Base-by-base conservation (phyloP, 2,329 filamentous ascomycete species). In the Clonostachys byssicola region DNA sequence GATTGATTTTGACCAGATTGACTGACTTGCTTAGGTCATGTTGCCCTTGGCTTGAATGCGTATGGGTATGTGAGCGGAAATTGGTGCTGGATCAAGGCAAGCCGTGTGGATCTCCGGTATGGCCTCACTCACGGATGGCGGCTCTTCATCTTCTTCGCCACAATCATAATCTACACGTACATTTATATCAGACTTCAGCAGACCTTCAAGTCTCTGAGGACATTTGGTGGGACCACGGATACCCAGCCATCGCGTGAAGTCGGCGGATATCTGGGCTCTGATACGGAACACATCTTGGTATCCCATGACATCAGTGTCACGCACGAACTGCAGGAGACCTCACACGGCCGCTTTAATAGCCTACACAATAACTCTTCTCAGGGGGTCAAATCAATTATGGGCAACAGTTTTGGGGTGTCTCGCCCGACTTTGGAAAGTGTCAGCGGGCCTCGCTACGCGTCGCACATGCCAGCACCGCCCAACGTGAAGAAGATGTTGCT, bases 11-110 rank as follows among this genome's bases (percentile, higher is more conserved):
- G 23, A 23, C 6, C 7, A 17, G 8, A 6, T 18, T 40, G 8
- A 30, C 34, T 40, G 34, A 40, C 44, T 6, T 33, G 13, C n/a
- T 9, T 40, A 50, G 46, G 44, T 42, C 49, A 40, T 34, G 34
- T 49, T 8, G 52, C 33, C 12, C 47, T 52, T 13, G 50, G 40
- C 2, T 34, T 47, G 2, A 46, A 57, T 56, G 14, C 60, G 56
- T 34, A 56, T 62, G 20, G 59, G 42, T n/a, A 53, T 62, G 51
- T 72, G 3, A 69, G 64, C 30, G 68, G 69, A 1, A 71, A 72
- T 51, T 73, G 69, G 70, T 73, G 70, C 56, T 73, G 70, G 70
- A 72, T 73, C 47, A 50, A 57, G 20, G 48, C 56, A n/a, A 50
- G 61, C 7, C 54, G 58, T 30, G 51, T 57, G 16, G 60, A 56